phyloP scores from a whole-genome alignment of 2,329 filamentous ascomycete species.

The Ambrosiella beaveri region DNA sequence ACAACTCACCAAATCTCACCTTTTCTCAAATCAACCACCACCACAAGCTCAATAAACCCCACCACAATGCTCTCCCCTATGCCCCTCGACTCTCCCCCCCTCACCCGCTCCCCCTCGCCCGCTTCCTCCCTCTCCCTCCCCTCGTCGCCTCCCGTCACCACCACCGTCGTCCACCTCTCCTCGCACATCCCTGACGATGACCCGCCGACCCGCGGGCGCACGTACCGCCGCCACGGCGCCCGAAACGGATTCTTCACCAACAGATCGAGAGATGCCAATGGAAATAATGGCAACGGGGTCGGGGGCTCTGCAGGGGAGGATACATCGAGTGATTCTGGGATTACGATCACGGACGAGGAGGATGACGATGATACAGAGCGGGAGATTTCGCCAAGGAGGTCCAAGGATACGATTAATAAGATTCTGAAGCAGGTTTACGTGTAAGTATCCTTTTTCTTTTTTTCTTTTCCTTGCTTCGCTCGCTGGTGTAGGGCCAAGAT shows the following conservation, averaged over 20 bases:
- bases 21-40: not conserved
- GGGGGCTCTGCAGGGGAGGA: too few species aligned
- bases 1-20: not conserved
- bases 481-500: too few species aligned
- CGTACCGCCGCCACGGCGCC: too few species aligned
- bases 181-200: too few species aligned
- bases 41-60: not conserved
- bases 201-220: too few species aligned
- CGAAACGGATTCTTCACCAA: too few species aligned
- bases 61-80: not conserved
- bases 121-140: not conserved
- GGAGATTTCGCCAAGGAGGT: not conserved
- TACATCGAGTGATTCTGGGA: not conserved
- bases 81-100: not conserved
- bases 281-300: too few species aligned
- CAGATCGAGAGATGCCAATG: too few species aligned
- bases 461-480: too few species aligned
- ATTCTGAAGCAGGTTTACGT: not conserved
- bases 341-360: not conserved
- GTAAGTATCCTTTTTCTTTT: not conserved
- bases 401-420: not conserved
- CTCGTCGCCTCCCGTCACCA: not conserved
- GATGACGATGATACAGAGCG: not conserved
- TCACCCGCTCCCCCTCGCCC: not conserved
- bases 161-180: too few species aligned